These are phyloP conservation scores for Hericium alpestre DNA, from an alignment of 768 basidiomycete species.

Conservation along the genomic window DNA sequence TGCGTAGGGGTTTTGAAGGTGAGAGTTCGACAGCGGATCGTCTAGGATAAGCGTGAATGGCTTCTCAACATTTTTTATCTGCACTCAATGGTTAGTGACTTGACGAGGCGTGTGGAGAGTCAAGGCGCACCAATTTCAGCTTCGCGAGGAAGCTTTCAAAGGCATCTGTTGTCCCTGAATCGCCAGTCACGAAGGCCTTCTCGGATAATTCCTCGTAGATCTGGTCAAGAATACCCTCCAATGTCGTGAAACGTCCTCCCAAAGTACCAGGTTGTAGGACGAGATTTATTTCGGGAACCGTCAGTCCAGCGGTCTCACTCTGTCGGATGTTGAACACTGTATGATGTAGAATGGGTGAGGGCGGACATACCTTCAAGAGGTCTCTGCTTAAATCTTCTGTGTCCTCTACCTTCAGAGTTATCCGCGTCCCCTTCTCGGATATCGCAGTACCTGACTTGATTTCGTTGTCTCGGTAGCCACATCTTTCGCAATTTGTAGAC, in stretches of 20 bases:
- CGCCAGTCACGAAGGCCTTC: constrained; percentile 73
- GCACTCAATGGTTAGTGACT: background rate
- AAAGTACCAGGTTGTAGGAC: constrained; percentile 86
- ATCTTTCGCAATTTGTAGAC: constrained; percentile 93
- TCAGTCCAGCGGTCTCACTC: constrained; percentile 88
- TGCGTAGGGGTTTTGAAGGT: constrained; percentile 93
- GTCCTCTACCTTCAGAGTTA: constrained; percentile 85
- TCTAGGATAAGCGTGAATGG: constrained; percentile 91
- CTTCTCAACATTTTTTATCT: constrained; percentile 69
- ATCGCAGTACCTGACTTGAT: constrained; percentile 92
- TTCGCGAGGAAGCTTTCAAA: constrained; percentile 70
- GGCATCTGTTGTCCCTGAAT: constrained; percentile 39
- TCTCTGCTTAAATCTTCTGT: constrained; percentile 87
- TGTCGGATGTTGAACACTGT: constrained; percentile 20
- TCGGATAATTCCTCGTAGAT: constrained; percentile 90
- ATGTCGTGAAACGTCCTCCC: constrained; percentile 93
- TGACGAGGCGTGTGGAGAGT: no score
- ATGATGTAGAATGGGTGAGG: background rate
- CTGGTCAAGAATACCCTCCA: constrained; percentile 91
- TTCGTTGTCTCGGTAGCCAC: constrained; percentile 96
- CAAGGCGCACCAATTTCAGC: constrained; percentile 50
- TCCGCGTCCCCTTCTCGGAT: constrained; percentile 75
- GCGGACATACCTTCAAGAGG: constrained; percentile 68
- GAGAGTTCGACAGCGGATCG: constrained; percentile 91
- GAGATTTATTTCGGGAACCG: constrained; percentile 91